A percentile compares a stretch with the other conserved stretches of the same genome.
These are phyloP conservation scores for Phytophthora rubi DNA, from an alignment of 352 stramenopile genomes.

Conservation along the genomic window DNA sequence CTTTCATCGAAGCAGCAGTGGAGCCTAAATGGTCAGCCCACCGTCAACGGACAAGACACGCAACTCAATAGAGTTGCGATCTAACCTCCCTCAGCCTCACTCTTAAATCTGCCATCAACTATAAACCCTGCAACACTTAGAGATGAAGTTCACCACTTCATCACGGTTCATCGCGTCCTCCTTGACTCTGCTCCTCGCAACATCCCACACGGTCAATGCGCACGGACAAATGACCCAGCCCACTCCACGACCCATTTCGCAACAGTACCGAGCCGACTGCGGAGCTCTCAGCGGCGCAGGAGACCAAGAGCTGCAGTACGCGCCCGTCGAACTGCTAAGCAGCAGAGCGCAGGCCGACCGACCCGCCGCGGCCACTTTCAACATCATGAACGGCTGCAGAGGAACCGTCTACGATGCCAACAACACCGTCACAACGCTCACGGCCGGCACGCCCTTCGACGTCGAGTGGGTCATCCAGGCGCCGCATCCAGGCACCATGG, in stretches of 20 bases:
- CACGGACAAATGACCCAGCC: conserved; percentile 51
- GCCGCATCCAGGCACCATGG: conserved; percentile 56
- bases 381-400: conserved; percentile 70
- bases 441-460: conserved; percentile 46
- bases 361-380: conserved; percentile 52
- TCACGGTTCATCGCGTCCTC: conserved; percentile 6
- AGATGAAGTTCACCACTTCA: conserved; percentile 30
- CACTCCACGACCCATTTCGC: conserved; percentile 37
- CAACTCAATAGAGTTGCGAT: no score
- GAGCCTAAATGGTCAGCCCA: no score
- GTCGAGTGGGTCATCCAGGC: conserved; percentile 66
- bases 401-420: conserved; percentile 61
- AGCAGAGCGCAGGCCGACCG: conserved; percentile 52
- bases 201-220: conserved; percentile 14
- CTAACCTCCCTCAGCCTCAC: not conserved
- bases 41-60: not conserved
- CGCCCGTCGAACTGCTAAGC: conserved; percentile 60
- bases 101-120: conserved; percentile 11
- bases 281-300: conserved; percentile 52
- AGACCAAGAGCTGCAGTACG: conserved; percentile 57
- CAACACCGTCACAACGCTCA: conserved; percentile 51
- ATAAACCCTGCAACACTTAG: not conserved
- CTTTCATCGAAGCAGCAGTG: no score
- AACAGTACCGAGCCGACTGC: conserved; percentile 47
- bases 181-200: conserved; percentile 15